Conservation (phyloP, 768 basidiomycete species). For the Amyloporia xantha region DNA sequence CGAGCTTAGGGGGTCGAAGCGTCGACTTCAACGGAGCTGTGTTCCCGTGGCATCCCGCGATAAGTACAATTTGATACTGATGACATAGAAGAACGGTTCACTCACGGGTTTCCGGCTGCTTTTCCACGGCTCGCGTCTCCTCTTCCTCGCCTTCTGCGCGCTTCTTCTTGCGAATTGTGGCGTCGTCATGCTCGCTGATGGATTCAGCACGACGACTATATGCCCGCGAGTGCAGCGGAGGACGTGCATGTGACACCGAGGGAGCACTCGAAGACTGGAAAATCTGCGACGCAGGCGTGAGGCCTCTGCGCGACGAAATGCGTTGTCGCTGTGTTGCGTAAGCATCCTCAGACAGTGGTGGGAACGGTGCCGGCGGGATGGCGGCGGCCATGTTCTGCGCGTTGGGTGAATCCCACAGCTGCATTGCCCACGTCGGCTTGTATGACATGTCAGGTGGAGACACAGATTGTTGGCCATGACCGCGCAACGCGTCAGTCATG, state of each 20-base stretch:
- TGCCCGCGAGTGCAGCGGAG: conserved; percentile 44
- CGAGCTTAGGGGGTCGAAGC: conserved; percentile 83
- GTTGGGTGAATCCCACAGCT: conserved; percentile 55
- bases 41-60: conserved; percentile 18
- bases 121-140: conserved; percentile 13
- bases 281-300: conserved; percentile 41
- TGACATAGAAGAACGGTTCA: conserved; percentile 2
- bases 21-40: conserved; percentile 67
- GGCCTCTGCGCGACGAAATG: conserved; percentile 33
- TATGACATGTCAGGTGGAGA: conserved; percentile 9
- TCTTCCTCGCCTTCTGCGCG: conserved; percentile 26
- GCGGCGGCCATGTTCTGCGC: conserved; percentile 16
- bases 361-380: conserved; percentile 33
- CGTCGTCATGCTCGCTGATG: conserved; percentile 53
- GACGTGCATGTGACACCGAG: conserved; percentile 40
- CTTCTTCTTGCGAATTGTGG: conserved; percentile 64
- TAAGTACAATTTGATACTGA: conserved; percentile 15
- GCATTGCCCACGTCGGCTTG: conserved; percentile 55
- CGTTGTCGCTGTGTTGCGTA: conserved; percentile 34
- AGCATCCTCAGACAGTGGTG: conserved; percentile 28
- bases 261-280: conserved; percentile 75
- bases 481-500: conserved; percentile 18
- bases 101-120: conserved; percentile 19
- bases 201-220: conserved; percentile 69
- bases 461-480: conserved; percentile 1